Evolutionary conservation across 2,329 filamentous ascomycete species (phyloP), one percentile per base, ranked within the genome.

Genomic region (Claviceps cyperi): DNA sequence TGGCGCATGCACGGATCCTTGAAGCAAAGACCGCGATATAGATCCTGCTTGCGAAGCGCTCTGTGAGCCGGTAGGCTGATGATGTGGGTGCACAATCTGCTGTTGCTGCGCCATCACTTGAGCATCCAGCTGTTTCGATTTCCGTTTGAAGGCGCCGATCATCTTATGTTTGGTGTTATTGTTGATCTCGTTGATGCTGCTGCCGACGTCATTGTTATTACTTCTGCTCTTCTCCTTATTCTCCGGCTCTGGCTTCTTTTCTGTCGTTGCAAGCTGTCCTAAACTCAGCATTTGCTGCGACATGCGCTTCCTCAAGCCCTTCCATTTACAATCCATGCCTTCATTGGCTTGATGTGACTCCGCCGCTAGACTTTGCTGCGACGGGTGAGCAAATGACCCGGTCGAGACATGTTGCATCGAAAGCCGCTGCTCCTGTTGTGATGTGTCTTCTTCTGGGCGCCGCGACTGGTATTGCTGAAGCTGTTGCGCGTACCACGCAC

Each of bases 261-360:
- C 55, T 7, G 44, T 4, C 15, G 32, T 9, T 4, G 13, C 49
- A 8, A 57, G 44, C 13, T 52, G 49, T 15, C 48, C 37, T 6
- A 50, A 44, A 9, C 56, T 55, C 2, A 53, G 49, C 47, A 58
- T 54, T 46, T 68, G 65, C 19, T 51, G 61, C 3, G 60, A 63
- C 56, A 68, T 53, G 36, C 63, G 59, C 35, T 59, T 64, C 50
- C 50, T 63, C 17, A 66, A 44, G 2, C 59, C 63, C 51, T 64
- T 66, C 64, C 63, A 66, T 43, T 60, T 62, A 4, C 60, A 64
- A 5, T 57, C 57, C 14, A 58, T 54, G 32, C 55, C 55, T 9
- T 54, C 36, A 11, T 43, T 49, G 3, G 4, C 35, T 38, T 15
- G 32, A 5, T 40, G 46, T 17, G 32, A 15, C 2, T 32, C 28